These are phyloP conservation scores for Globisporangium carolinianum DNA, from an alignment of 352 stramenopile genomes.

Conservation along the genomic window DNA sequence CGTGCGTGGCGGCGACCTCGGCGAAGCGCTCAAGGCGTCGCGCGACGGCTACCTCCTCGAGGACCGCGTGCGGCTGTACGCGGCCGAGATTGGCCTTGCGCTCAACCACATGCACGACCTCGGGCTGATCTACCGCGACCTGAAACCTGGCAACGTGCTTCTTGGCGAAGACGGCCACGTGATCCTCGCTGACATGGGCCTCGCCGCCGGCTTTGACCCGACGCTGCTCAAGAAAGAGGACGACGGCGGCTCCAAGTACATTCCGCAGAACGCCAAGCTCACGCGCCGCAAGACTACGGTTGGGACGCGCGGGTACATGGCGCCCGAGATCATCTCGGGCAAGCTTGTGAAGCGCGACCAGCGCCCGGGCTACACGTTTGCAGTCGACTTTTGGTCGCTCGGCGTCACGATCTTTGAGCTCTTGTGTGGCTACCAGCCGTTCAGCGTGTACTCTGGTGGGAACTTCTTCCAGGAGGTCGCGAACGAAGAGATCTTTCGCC, in stretches of 20 bases:
- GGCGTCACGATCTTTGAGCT: slow-evolving; percentile 86
- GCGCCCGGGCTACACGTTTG: slow-evolving; percentile 67
- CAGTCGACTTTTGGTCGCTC: slow-evolving; percentile 80
- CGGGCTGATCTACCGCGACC: slow-evolving; percentile 80
- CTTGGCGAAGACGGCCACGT: slow-evolving; percentile 86
- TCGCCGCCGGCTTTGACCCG: slow-evolving; percentile 57
- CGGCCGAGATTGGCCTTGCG: slow-evolving; percentile 78
- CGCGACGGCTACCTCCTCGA: slow-evolving; percentile 69
- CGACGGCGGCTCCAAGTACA: slow-evolving; percentile 40
- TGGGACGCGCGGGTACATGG: slow-evolving; percentile 87
- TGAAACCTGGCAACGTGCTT: slow-evolving; percentile 88
- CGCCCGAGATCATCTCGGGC: slow-evolving; percentile 86
- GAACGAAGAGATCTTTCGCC: slow-evolving; percentile 68
- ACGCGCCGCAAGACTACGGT: slow-evolving; percentile 78
- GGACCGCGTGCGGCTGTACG: slow-evolving; percentile 72
- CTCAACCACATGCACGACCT: slow-evolving; percentile 87
- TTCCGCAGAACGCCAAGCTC: slow-evolving; percentile 45
- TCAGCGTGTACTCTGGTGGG: slow-evolving; percentile 56
- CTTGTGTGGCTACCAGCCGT: slow-evolving; percentile 82
- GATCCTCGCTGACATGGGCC: slow-evolving; percentile 86
- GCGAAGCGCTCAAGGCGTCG: slow-evolving; percentile 65
- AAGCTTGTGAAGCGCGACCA: slow-evolving; percentile 78
- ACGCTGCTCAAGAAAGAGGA: slow-evolving; percentile 41
- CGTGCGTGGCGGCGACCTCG: slow-evolving; percentile 70
- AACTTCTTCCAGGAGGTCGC: slow-evolving; percentile 77